Evolutionary conservation across 2,329 filamentous ascomycete species (phyloP).

Genomic region (Penicillium palitans): DNA sequence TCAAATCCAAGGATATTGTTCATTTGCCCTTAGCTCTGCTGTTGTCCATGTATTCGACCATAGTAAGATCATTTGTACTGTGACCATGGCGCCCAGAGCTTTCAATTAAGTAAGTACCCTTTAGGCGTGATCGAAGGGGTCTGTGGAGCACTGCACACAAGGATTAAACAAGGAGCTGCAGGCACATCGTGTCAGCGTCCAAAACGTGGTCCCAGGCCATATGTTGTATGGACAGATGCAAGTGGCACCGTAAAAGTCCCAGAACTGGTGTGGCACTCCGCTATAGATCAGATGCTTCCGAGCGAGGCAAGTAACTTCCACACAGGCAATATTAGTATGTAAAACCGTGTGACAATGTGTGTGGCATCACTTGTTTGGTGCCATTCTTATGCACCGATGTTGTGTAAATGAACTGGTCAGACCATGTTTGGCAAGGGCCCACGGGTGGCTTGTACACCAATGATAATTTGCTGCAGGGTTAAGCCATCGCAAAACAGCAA

Average conservation of each 20-base stretch:
- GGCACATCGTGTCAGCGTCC: constrained; percentile 52
- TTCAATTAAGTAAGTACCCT: constrained; percentile 49
- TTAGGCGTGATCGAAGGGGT: constrained; percentile 56
- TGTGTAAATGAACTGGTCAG: constrained; percentile 44
- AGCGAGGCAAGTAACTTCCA: constrained; percentile 45
- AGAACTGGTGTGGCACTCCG: constrained; percentile 42
- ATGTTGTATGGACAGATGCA: constrained; percentile 50
- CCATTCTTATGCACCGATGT: constrained; percentile 49
- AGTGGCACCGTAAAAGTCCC: constrained; percentile 9
- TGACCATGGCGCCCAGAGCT: constrained; percentile 49
- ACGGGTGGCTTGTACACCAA: constrained; percentile 42
- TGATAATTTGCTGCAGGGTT: not conserved
- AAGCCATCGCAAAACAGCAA: not conserved
- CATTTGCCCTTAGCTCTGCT: constrained; percentile 48
- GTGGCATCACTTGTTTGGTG: constrained; percentile 50
- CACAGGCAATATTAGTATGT: constrained; percentile 40
- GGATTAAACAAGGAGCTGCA: constrained; percentile 58
- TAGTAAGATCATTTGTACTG: constrained; percentile 9
- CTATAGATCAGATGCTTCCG: constrained; percentile 46
- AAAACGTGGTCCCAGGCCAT: constrained; percentile 56
- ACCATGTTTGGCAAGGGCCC: constrained; percentile 51
- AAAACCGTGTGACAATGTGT: constrained; percentile 15
- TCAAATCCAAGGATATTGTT: constrained; percentile 51
- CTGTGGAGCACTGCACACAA: constrained; percentile 60
- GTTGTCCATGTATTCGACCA: constrained; percentile 38